Evolutionary conservation across 192 early-diverging fungal genomes (phyloP).

Genomic region (Neocallimastix lanati): DNA sequence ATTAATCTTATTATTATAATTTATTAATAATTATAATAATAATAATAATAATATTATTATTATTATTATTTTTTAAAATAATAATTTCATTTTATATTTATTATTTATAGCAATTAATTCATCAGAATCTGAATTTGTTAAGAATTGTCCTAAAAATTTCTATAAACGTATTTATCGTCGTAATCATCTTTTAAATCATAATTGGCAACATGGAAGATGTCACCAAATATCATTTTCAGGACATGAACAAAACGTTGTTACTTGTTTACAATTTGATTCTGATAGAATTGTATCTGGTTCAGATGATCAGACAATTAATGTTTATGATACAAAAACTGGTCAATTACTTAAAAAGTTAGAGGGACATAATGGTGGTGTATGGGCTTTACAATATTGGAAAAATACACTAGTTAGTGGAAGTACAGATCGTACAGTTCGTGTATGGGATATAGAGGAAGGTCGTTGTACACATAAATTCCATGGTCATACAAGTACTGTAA

Average conservation of each 20-base stretch:
- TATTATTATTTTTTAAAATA: too few relatives aligned
- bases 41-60: too few relatives aligned
- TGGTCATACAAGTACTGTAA: not conserved
- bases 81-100: not conserved
- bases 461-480: not conserved
- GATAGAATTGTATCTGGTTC: not conserved
- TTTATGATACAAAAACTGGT: not conserved
- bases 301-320: not conserved
- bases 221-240: slow-evolving; percentile 65
- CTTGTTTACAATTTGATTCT: not conserved
- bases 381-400: not conserved
- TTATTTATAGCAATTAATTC: not conserved
- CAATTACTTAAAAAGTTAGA: not conserved
- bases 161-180: slow-evolving; percentile 67
- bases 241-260: slow-evolving; percentile 26
- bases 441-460: not conserved
- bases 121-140: not conserved
- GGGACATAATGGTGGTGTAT: not conserved
- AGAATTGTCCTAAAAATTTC: slow-evolving; percentile 15
- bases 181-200: slow-evolving; percentile 59
- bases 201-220: slow-evolving; percentile 61
- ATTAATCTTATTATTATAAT: too few relatives aligned
- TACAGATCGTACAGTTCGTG: not conserved
- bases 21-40: too few relatives aligned
- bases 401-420: not conserved